A percentile compares a stretch with the other conserved stretches of the same genome.
These are phyloP conservation scores for Pythium brachiatum DNA, from an alignment of 352 stramenopile species.

Conservation along the genomic window DNA sequence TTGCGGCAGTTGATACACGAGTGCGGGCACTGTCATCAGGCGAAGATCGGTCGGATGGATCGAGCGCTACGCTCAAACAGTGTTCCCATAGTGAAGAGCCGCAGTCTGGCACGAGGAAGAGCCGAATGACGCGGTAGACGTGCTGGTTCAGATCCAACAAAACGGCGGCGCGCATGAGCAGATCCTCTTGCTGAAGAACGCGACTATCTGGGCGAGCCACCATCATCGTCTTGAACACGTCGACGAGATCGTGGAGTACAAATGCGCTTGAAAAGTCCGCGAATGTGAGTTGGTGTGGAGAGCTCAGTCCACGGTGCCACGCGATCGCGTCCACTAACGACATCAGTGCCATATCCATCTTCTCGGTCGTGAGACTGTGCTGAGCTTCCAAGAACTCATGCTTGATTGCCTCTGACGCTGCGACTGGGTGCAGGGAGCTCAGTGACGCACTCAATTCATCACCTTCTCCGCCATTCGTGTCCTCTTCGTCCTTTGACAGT, in stretches of 20 bases:
- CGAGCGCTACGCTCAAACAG: neutral
- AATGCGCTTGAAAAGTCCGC: constrained; percentile 17
- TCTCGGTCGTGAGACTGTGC: neutral
- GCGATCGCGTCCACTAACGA: constrained; percentile 17
- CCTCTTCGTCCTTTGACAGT: neutral
- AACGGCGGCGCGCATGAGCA: constrained; percentile 34
- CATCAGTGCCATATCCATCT: constrained; percentile 14
- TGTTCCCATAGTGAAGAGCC: constrained; percentile 7
- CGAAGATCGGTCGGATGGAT: neutral
- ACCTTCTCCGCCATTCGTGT: neutral
- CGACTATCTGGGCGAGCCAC: neutral
- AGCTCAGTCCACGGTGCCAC: neutral
- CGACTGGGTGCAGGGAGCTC: neutral
- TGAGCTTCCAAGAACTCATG: neutral
- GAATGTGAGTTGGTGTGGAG: constrained; percentile 12
- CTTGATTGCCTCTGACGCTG: neutral
- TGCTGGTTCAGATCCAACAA: constrained; percentile 48
- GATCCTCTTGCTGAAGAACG: neutral
- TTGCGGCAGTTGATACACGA: neutral
- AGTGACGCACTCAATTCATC: neutral
- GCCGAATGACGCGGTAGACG: constrained; percentile 35
- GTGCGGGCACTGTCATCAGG: neutral
- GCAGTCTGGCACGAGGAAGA: constrained; percentile 21
- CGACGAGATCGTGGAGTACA: constrained; percentile 21
- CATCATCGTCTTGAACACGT: neutral